Evolutionary conservation across 352 stramenopile genomes (phyloP).

Genomic region (Phytophthora aleatoria): DNA sequence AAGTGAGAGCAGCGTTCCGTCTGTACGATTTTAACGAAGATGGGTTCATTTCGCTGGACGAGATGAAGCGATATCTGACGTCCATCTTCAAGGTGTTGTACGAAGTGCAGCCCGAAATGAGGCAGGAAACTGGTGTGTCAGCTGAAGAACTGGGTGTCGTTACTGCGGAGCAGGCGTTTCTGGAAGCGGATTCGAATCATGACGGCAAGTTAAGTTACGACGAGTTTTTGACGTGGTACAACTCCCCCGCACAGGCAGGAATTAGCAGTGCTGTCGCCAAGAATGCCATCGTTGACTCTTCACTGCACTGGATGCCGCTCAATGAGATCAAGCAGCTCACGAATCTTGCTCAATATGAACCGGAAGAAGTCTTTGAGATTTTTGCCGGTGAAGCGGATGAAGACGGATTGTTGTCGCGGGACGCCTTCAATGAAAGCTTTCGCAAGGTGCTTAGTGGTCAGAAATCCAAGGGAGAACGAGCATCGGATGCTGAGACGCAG

Average conservation of each 20-base stretch:
- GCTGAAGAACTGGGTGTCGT: conserved; percentile 79
- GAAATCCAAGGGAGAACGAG: conserved; percentile 17
- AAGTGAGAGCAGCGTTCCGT: conserved; percentile 82
- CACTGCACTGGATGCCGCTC: conserved; percentile 81
- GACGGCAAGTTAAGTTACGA: conserved; percentile 88
- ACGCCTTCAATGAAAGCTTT: conserved; percentile 85
- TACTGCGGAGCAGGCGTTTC: conserved; percentile 85
- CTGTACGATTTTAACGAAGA: conserved; percentile 90
- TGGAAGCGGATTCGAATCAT: conserved; percentile 79
- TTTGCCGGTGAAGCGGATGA: conserved; percentile 80
- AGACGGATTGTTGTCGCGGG: conserved; percentile 69
- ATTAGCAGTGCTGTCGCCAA: conserved; percentile 76
- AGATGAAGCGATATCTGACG: conserved; percentile 89
- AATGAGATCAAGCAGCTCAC: conserved; percentile 85
- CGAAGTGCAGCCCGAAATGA: conserved; percentile 79
- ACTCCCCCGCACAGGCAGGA: conserved; percentile 62
- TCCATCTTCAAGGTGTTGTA: conserved; percentile 90
- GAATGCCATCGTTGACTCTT: conserved; percentile 76
- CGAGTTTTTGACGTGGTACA: conserved; percentile 90
- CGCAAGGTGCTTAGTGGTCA: conserved; percentile 57
- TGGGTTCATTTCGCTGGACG: conserved; percentile 82
- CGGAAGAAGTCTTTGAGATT: conserved; percentile 88
- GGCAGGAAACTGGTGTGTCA: conserved; percentile 62
- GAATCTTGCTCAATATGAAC: conserved; percentile 74
- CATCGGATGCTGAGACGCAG: conserved; percentile 31